Evolutionary conservation across 2,329 filamentous ascomycete species (phyloP), one percentile per base, ranked within the genome.

Genomic region (Fusarium goolgardi): DNA sequence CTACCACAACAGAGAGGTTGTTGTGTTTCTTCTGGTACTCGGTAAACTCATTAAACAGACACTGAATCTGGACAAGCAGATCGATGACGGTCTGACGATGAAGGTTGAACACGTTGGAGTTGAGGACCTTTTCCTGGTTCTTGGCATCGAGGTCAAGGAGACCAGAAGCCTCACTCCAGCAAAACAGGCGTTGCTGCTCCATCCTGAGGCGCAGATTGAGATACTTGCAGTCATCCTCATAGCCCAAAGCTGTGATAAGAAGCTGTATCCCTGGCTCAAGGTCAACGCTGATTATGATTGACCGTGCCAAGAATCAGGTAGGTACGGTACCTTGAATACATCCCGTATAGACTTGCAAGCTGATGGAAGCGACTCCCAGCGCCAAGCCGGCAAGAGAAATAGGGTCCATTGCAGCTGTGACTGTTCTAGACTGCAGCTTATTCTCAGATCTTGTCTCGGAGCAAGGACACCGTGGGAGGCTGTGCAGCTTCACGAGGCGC

Each of bases 1-100:
- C 81, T 6, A 66, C 69, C 6, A 76, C 70, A 4, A 75, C 63
- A 18, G 76, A 74, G 10, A 83, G 77, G 39, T 76, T 76, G 25
- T 75, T 73, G 63, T 84, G 78, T 37, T 75, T 77, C 47, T 73
- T 73, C 57, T 84, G 81, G 15, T 81, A 76, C 41, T 79, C 76
- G 31, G 79, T 78, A 53, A 84, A 84, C 58, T 84, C 80, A 37
- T 81, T 77, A 67, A 84, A 83, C 23, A 84, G 71, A 45, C 80
- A 83, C 55, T 81, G 78, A 11, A 84, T 78, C 63, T 84, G 82
- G 9, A 84, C 78, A 21, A 84, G 75, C 49, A 84, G 69, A 63
- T 84, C 82, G 2, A 84, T 76, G n/a, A 84, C 79, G 0, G 80
- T 83, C 57, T 83, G 82, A 23, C 82, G 81, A 65, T 84, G 82